These are phyloP conservation scores for Emergomyces orientalis DNA, from an alignment of 2,329 filamentous ascomycete genomes.

Conservation along the genomic window DNA sequence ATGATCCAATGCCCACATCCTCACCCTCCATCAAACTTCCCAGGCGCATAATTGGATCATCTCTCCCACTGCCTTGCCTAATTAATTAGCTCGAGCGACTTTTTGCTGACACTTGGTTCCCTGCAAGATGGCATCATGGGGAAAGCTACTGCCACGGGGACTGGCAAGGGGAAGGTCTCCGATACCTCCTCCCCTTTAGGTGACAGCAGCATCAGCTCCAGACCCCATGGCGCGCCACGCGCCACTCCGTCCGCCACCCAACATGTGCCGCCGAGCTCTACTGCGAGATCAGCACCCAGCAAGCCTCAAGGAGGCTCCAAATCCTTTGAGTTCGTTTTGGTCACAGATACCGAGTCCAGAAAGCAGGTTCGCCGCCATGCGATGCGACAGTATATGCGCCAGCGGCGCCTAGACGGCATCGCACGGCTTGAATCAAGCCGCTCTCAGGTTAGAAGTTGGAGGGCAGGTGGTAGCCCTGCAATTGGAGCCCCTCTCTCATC, in stretches of 20 bases:
- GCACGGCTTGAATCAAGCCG: constrained; percentile 25
- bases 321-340: constrained; percentile 27
- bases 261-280: constrained; percentile 2
- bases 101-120: constrained; percentile 6
- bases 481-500: not conserved
- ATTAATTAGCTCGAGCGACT: not conserved
- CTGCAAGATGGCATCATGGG: constrained; percentile 24
- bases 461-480: not conserved
- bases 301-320: constrained; percentile 15
- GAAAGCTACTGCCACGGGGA: constrained; percentile 16
- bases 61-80: not conserved
- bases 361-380: constrained; percentile 29
- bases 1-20: not conserved
- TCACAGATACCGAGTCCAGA: constrained; percentile 26
- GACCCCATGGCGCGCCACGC: constrained; percentile 1
- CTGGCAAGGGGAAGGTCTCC: constrained; percentile 3
- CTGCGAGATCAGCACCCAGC: not conserved
- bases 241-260: constrained; percentile 2
- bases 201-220: not conserved
- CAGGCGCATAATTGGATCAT: not conserved
- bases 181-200: not conserved
- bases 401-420: constrained; percentile 27
- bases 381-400: constrained; percentile 30
- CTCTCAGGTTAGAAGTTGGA: constrained; percentile 21
- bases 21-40: not conserved